phyloP scores from a whole-genome alignment of 305 asterid species.

The Fraxinus dipetala region DNA sequence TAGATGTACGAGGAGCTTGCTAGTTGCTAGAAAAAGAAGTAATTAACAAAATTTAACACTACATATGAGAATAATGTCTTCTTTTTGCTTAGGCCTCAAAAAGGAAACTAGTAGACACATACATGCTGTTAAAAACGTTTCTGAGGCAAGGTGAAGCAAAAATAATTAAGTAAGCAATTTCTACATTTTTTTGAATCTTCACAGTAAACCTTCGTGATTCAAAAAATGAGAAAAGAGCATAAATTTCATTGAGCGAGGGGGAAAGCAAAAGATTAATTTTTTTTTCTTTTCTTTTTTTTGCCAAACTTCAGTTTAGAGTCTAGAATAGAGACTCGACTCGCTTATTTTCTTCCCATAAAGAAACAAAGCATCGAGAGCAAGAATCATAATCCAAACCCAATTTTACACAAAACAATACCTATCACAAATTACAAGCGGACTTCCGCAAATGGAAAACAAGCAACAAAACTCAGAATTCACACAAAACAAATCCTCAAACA shows the following conservation, averaged over 20 bases:
- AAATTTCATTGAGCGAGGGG: neutral
- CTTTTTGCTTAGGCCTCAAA: neutral
- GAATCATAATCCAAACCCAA: slow-evolving; percentile 38
- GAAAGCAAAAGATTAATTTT: neutral
- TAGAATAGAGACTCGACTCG: neutral
- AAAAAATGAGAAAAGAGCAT: neutral
- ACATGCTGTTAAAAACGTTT: neutral
- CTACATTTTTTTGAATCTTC: neutral
- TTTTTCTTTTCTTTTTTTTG: neutral
- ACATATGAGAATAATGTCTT: neutral
- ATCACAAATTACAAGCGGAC: slow-evolving; percentile 20
- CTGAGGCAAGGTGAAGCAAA: neutral
- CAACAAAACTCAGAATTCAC: slow-evolving; percentile 6
- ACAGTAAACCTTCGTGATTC: neutral
- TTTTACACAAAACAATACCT: neutral
- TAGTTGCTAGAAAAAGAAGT: neutral
- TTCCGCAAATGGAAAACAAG: slow-evolving; percentile 23
- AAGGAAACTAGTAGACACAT: neutral
- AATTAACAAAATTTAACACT: neutral
- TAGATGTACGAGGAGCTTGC: neutral
- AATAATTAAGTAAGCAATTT: slow-evolving; percentile 7
- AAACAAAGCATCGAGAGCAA: neutral
- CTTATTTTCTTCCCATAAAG: neutral
- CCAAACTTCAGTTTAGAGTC: neutral
- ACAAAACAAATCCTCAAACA: slow-evolving; percentile 11